A percentile compares a stretch with the other conserved stretches of the same genome.
These are phyloP conservation scores for Neurospora sp. DNA, from an alignment of 495 filamentous ascomycete species.

Conservation along the genomic window DNA sequence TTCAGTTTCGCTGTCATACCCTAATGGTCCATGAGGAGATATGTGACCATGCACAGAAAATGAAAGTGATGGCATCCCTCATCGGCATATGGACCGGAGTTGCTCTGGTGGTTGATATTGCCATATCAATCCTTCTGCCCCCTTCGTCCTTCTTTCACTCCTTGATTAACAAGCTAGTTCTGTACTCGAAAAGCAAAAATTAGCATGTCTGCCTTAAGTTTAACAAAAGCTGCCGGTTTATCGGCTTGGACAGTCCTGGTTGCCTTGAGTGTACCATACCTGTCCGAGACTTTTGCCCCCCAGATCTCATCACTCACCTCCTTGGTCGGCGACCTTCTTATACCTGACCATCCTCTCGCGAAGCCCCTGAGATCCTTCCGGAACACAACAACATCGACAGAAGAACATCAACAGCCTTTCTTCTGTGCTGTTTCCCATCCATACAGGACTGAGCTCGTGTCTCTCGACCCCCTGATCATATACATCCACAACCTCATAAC, in stretches of 20 bases:
- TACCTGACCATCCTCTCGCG: conserved; percentile 11
- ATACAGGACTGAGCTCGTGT: conserved; percentile 34
- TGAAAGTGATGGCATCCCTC: too few relatives aligned
- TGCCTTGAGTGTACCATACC: conserved; percentile 13
- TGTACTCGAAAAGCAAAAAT: not conserved
- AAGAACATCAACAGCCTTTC: conserved; percentile 5
- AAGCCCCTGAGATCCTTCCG: conserved; percentile 9
- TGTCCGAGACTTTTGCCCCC: conserved; percentile 10
- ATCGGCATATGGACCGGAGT: not conserved
- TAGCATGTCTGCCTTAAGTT: conserved; percentile 3
- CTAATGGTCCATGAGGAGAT: not conserved
- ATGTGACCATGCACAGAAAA: not conserved
- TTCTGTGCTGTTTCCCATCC: conserved; percentile 21
- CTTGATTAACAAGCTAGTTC: not conserved
- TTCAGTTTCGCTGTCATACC: not conserved
- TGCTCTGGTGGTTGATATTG: not conserved
- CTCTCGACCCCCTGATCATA: conserved; percentile 36
- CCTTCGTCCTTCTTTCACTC: not conserved
- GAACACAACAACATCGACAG: not conserved
- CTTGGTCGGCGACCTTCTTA: conserved; percentile 14
- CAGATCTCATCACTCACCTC: conserved; percentile 5
- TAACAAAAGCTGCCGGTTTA: conserved; percentile 12
- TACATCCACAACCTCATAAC: conserved; percentile 36
- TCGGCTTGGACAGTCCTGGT: conserved; percentile 15
- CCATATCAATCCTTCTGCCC: not conserved